Evolutionary conservation across 495 filamentous ascomycete species (phyloP).

Genomic region (Penicillium manginii): DNA sequence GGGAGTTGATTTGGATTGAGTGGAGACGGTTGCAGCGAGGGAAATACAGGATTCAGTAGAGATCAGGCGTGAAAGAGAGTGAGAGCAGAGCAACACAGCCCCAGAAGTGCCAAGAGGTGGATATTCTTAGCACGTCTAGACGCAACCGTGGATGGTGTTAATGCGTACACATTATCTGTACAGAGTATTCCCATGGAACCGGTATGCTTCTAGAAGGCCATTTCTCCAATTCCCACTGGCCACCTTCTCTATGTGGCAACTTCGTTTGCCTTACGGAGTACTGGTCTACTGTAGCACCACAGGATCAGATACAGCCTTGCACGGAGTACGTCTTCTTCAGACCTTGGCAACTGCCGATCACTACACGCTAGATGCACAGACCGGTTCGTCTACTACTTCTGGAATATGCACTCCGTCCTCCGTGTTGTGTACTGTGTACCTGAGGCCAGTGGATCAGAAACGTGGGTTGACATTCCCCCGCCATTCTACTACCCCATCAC

Average conservation of each 20-base stretch:
- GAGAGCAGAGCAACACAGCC: neutral
- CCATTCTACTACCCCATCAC: neutral
- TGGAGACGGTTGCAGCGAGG: neutral
- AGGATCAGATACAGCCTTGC: too few species aligned
- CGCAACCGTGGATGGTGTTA: neutral
- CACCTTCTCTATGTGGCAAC: too few species aligned
- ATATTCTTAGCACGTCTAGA: neutral
- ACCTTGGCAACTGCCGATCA: too few species aligned
- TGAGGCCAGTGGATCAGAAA: neutral
- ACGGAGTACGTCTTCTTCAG: too few species aligned
- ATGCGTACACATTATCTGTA: too few species aligned
- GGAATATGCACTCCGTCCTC: too few species aligned
- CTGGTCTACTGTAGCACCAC: too few species aligned
- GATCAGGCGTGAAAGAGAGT: neutral
- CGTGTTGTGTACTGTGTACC: too few species aligned
- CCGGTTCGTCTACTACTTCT: neutral
- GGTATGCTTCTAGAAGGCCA: slow-evolving; percentile 1
- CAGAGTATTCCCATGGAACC: neutral
- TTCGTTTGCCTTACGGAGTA: too few species aligned
- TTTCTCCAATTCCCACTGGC: too few species aligned
- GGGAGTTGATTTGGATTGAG: neutral
- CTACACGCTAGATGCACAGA: too few species aligned
- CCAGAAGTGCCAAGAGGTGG: neutral
- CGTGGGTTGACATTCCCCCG: neutral
- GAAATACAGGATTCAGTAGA: neutral